Evolutionary conservation across 306 rosid genomes (phyloP), one percentile per base, ranked within the genome.

Genomic region (Trichosanthes cucumerina): DNA sequence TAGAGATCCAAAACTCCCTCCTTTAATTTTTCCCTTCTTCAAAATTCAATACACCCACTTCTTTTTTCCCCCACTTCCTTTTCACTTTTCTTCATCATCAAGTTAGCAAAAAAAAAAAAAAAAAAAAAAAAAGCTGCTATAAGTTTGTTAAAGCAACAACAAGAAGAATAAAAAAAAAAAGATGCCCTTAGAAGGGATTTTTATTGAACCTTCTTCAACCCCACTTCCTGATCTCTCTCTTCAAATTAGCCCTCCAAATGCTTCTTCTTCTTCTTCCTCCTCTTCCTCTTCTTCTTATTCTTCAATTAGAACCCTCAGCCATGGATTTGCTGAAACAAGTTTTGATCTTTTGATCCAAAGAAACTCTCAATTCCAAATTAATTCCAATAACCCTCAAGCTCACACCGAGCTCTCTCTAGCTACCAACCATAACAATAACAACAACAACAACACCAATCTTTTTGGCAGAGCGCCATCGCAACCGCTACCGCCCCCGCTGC

Each of bases 111-210:
- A 81, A 75, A 70, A 28, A 70, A 47, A 33, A n/a, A n/a, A n/a
- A n/a, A 58, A 59, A 77, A 18, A 41, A 21, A 70, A 28, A 70
- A 47, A 33, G 36, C 57, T 83, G 56, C 75, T 21, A 68, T 62
- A 23, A 70, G 76, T 70, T 70, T 44, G 54, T 43, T 23, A 24
- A 72, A 73, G 62, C 43, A 31, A 31, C 28, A 28, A 49, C 26
- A 73, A 15, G 19, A 38, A 34, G 24, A 39, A 39, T 47, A 34
- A 13, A 7, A 16, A 7, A 13, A 14, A 43, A 9, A 92, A 93
- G 80, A 93, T 93, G 98, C 93, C 98, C 91, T 93, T 90, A 85
- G 91, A 91, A 71, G 98, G 93, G 91, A 84, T 88, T 84, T 90
- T 89, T 86, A 83, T 87, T 44, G 93, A 93, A 81, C 82, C 91